Evolutionary conservation across 1,284 basidiomycete species (phyloP), one percentile per base, ranked within the genome.

Genomic region (Rhodotorula sp.): DNA sequence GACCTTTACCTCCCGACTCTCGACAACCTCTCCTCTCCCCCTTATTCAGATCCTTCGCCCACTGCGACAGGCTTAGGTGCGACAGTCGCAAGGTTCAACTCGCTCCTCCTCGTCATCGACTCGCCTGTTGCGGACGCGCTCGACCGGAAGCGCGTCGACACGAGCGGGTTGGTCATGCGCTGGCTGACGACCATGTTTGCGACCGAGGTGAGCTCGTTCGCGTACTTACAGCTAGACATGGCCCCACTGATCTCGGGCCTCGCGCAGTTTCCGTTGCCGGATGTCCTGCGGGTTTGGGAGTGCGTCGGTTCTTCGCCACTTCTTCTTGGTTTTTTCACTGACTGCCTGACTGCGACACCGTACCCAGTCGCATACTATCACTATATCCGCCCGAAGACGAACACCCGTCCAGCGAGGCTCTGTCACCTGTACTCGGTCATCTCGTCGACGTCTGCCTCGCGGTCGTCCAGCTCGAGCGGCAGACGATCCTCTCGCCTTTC

Each of bases 131-230:
- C 71, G 4, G 65, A 64, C 2, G 44, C 66, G 29, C 51, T 75
- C 17, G 67, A 73, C 9, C 30, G 61, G 48, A 75, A 75, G 59
- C 30, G 49, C 8, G 48, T 75, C 44, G 65, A 69, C 8, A 52
- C 68, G 5, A 59, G 59, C 20, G 62, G 67, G 6, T 39, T 68
- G 49, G 55, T 64, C n/a, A 60, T 75, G 24, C 49, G 69, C 11
- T 75, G 74, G 74, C 19, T 65, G 22, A 75, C 71, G 52, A 75
- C 74, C 0, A 36, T 69, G 10, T 75, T 75, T 44, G 67, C 74
- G 8, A 71, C 62, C 49, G 67, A 73, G 51, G 71, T 69, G 52
- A 24, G 66, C 47, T 36, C 4, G n/a, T 1, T 1, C 17, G 17
- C 32, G 13, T 11, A 20, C 22, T 13, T 11, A 15, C n/a, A 2